Conservation (phyloP, 352 stramenopile genomes). For the Phytophthora melonis region DNA sequence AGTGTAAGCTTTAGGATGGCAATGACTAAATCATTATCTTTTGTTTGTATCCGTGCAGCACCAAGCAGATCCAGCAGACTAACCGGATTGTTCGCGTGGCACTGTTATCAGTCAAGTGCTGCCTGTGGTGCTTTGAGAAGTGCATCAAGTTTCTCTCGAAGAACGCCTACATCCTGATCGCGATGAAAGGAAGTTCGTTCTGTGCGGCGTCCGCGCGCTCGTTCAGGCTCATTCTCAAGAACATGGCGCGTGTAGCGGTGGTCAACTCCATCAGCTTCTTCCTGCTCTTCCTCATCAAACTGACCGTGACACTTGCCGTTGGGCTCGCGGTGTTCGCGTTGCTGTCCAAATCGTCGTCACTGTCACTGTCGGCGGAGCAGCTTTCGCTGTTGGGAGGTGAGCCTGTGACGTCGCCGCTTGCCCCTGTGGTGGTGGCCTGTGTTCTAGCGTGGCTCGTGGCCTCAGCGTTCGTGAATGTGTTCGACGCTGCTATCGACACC, state of each 20-base stretch:
- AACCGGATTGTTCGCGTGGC: slow-evolving; percentile 89
- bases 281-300: slow-evolving; percentile 95
- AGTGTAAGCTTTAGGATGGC: background rate
- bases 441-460: slow-evolving; percentile 92
- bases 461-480: slow-evolving; percentile 94
- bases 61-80: slow-evolving; percentile 73
- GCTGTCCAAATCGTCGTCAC: slow-evolving; percentile 45
- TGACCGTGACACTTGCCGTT: slow-evolving; percentile 74
- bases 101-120: slow-evolving; percentile 86
- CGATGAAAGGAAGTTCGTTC: slow-evolving; percentile 84
- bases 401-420: slow-evolving; percentile 88
- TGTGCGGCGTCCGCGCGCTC: slow-evolving; percentile 92
- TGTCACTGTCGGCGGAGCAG: slow-evolving; percentile 38
- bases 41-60: slow-evolving; percentile 40
- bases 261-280: slow-evolving; percentile 94
- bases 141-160: slow-evolving; percentile 98
- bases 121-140: slow-evolving; percentile 96
- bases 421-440: slow-evolving; percentile 89
- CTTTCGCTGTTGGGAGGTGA: slow-evolving; percentile 72
- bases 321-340: slow-evolving; percentile 59
- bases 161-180: slow-evolving; percentile 95
- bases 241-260: slow-evolving; percentile 91
- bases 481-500: slow-evolving; percentile 95
- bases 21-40: slow-evolving; percentile 1
- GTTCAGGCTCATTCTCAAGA: slow-evolving; percentile 94